A percentile compares a stretch with the other conserved stretches of the same genome.
These are phyloP conservation scores for Ophiostoma quercus DNA, from an alignment of 2,329 filamentous ascomycete genomes.

Conservation along the genomic window DNA sequence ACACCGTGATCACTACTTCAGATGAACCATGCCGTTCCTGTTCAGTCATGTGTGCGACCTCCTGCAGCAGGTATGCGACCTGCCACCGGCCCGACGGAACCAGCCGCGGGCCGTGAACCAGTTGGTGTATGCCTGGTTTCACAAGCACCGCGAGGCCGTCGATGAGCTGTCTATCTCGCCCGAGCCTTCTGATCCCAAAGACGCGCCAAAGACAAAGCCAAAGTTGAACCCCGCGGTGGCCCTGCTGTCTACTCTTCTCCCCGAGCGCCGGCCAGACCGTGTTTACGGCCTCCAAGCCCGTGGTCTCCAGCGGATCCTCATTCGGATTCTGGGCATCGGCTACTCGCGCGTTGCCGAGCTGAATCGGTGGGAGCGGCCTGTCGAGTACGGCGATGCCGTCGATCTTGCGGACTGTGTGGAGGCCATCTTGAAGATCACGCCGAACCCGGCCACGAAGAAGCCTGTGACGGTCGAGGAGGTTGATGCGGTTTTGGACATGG, in stretches of 20 bases:
- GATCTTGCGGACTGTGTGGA: constrained; percentile 72
- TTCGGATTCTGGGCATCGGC: constrained; percentile 60
- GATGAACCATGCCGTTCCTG: constrained; percentile 53
- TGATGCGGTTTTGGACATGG: constrained; percentile 56
- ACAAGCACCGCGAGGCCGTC: constrained; percentile 45
- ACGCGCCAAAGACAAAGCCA: constrained; percentile 33
- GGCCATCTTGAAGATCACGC: constrained; percentile 54
- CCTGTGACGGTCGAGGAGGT: constrained; percentile 66
- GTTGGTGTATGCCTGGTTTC: constrained; percentile 63
- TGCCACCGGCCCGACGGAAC: constrained; percentile 34
- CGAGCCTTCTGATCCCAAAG: background rate
- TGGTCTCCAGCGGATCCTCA: constrained; percentile 61
- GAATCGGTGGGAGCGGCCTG: constrained; percentile 54
- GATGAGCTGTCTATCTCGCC: constrained; percentile 31
- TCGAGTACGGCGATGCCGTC: constrained; percentile 56
- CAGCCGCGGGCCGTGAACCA: constrained; percentile 9
- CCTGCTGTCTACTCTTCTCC: constrained; percentile 69
- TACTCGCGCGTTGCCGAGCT: constrained; percentile 57
- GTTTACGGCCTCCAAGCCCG: constrained; percentile 65
- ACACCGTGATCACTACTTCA: too few relatives aligned
- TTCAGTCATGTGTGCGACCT: constrained; percentile 72
- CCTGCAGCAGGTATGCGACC: constrained; percentile 59
- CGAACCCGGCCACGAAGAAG: constrained; percentile 30
- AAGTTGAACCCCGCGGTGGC: constrained; percentile 46
- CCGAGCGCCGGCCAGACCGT: constrained; percentile 69